These are phyloP conservation scores for Samsoniella hepiali DNA, from an alignment of 2,329 filamentous ascomycete species.

Conservation along the genomic window DNA sequence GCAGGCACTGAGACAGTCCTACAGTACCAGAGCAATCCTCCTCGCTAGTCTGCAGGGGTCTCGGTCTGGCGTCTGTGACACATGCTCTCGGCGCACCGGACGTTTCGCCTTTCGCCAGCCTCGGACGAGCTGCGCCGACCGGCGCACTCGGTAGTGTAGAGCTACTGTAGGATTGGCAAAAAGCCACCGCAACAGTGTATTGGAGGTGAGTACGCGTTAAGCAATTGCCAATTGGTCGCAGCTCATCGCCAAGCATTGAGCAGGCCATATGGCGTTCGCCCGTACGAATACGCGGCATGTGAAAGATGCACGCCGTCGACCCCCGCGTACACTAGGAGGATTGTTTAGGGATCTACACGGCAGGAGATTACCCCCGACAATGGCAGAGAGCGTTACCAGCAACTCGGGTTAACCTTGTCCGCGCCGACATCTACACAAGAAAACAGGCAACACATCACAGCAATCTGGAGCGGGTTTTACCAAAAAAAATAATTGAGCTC, in stretches of 20 bases:
- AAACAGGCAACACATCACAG: no score
- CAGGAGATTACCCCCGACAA: background rate
- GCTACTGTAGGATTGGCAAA: background rate
- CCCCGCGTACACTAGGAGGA: background rate
- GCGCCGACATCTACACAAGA: background rate
- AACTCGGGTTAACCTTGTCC: background rate
- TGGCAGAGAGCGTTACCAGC: background rate
- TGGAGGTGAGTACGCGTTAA: background rate
- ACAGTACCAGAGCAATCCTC: background rate
- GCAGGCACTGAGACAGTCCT: background rate
- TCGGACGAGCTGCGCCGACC: background rate
- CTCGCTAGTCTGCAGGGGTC: background rate
- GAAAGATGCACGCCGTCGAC: background rate
- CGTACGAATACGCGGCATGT: background rate
- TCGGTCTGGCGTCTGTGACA: conserved; percentile 5
- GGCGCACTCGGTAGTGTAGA: no score
- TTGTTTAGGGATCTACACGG: background rate
- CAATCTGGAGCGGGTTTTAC: no score
- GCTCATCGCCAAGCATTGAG: background rate
- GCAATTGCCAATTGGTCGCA: background rate
- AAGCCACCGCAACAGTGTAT: background rate
- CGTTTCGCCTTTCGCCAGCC: conserved; percentile 7
- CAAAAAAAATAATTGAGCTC: background rate
- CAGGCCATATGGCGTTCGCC: background rate
- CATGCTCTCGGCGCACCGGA: conserved; percentile 11